Conservation (phyloP, 495 filamentous ascomycete species). For the Penicillium atrosanguineum region DNA sequence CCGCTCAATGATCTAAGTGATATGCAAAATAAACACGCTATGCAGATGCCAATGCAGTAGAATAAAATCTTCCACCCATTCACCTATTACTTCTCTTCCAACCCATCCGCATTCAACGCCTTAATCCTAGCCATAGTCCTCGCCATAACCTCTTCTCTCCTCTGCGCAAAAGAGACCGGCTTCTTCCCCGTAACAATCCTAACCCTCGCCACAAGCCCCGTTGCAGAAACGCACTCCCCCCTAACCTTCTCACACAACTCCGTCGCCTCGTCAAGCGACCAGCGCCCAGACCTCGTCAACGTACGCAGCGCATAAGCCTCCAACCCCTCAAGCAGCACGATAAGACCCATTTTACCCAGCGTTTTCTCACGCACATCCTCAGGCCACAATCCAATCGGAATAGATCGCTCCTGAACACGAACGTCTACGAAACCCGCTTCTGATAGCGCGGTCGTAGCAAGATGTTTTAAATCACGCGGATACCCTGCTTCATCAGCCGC, state of each 20-base stretch:
- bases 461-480: constrained; percentile 52
- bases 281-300: constrained; percentile 57
- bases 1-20: too few species aligned
- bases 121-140: constrained; percentile 17
- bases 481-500: constrained; percentile 31
- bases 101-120: not conserved
- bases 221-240: constrained; percentile 48
- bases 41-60: not conserved
- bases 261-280: constrained; percentile 53
- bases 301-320: constrained; percentile 60
- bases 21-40: not conserved
- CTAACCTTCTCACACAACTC: constrained; percentile 54
- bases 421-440: constrained; percentile 63
- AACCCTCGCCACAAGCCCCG: constrained; percentile 44
- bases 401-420: constrained; percentile 48
- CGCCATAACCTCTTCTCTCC: constrained; percentile 20
- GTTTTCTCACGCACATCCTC: constrained; percentile 52
- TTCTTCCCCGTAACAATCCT: constrained; percentile 58
- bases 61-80: not conserved
- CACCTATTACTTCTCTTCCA: not conserved
- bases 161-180: constrained; percentile 36
- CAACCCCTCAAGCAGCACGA: constrained; percentile 61
- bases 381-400: constrained; percentile 60
- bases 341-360: constrained; percentile 64
- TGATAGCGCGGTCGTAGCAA: constrained; percentile 48